Base-by-base conservation (phyloP, 495 filamentous ascomycete genomes). In the Penicillium robsamsonii region DNA sequence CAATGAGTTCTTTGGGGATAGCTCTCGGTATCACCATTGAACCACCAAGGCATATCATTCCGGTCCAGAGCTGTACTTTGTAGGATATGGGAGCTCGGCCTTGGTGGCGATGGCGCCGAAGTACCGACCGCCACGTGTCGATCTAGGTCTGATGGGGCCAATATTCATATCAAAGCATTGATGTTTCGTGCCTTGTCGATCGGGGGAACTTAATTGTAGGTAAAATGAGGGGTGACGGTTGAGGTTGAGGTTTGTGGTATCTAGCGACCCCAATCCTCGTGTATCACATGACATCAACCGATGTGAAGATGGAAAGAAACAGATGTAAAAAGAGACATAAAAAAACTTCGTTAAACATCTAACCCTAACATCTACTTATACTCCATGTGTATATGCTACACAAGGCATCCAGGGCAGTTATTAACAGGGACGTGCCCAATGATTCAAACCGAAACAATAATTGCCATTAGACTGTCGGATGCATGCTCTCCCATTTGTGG, bases 401-500 rank as follows among this genome's bases (percentile, higher is more conserved):
- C 29, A 29, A 31, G 29, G 12, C 12, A 20, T 29, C 18, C 50
- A 24, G 13, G 24, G 7, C 30, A 24, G 31, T 40, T 55, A 58
- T 61, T 30, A 42, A 58, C 49, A 58, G 41, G 31, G 18, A 35
- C 13, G 2, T n/a, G 22, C 18, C 35, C 30, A 15, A 10, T n/a
- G 20, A 12, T 5, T 17, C 22, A 25, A 41, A 27, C 31, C 4
- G 25, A 27, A 27, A 7, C 3, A 30, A 55, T 30, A 27, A 33
- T 13, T 20, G 15, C 10, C 20, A 30, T 44, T 55, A 42, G 6
- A 49, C 41, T 5, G 58, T 45, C n/a, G 66, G 57, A 54, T 77
- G 70, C 50, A 62, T 56, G 13, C 10, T 68, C 56, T 78, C 83
- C 74, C 87, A 84, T 71, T 87, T 88, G 55, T 75, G 81, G n/a